Evolutionary conservation across 805 yeast species (phyloP), one percentile per base, ranked within the genome.

Genomic region (Candida namnaoensis): DNA sequence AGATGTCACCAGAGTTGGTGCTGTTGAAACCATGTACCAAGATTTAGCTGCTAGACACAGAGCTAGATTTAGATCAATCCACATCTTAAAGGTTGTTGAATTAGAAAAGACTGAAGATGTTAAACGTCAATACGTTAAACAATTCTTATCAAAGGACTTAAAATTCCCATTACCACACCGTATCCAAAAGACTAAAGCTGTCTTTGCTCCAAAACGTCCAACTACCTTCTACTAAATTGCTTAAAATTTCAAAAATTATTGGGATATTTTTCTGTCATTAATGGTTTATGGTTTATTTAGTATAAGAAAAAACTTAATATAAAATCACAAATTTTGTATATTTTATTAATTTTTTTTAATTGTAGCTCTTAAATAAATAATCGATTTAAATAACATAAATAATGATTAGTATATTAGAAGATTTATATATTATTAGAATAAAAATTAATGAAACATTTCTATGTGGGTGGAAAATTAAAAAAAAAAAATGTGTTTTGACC

Each of bases 21-120:
- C 98, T 60, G 97, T 93, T 68, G 95, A 86, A 74, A 78, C 93
- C 68, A 83, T 93, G 83, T 93, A 93, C 93, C 90, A 85, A 74
- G 99, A 93, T 76, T 85, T 93, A 85, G 99, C 99, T 75, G 97
- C 99, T 61, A 90, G 99, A 80, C 99, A 93, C 95, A 88, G 99
- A 84, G 93, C 99, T 68, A 88, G 99, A 82, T 93, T 93, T 82
- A 88, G 99, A 84, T 83, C 91, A 60, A 86, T 93, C 74, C 99
- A 93, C 87, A 88, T 93, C 73, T 86, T 93, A 73, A 93, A 93
- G 88, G 97, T 93, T 71, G 97, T 90, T 69, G 98, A 91, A 80
- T 82, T 93, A 67, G 95, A 82, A 74, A 90, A 88, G 84, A 80
- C 93, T 61, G 95, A 86, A 53, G 99, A 93, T 65, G 96, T 93